These are phyloP conservation scores for Chlorella sp. DNA, from an alignment of 139 green algal genomes.

Conservation along the genomic window DNA sequence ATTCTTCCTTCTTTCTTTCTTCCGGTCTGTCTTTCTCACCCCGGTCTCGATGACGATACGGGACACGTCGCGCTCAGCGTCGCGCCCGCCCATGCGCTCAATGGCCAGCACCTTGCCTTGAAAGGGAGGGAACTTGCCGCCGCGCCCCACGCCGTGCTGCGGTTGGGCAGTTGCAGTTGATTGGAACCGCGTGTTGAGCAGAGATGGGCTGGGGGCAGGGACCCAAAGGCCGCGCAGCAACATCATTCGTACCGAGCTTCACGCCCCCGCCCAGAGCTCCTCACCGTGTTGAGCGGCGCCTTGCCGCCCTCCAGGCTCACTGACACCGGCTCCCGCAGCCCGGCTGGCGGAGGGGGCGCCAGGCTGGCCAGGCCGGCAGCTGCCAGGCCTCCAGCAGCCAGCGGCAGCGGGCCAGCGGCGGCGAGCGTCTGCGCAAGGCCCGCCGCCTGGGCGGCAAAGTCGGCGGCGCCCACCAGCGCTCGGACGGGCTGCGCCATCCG, in stretches of 20 bases:
- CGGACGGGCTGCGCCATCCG: too few species aligned
- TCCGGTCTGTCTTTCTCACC: neutral
- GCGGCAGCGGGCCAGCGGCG: neutral
- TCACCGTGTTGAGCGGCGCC: slow-evolving; percentile 4
- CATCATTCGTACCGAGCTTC: too few species aligned
- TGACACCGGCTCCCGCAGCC: neutral
- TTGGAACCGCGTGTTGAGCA: too few species aligned
- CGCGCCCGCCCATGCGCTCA: neutral
- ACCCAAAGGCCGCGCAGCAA: too few species aligned
- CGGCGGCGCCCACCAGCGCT: too few species aligned
- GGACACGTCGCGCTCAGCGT: neutral
- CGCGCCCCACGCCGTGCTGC: neutral
- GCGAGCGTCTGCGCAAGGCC: too few species aligned
- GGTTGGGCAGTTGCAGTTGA: too few species aligned
- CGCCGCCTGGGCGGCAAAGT: too few species aligned
- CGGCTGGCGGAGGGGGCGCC: neutral
- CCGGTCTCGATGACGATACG: slow-evolving; percentile 1
- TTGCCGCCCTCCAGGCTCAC: neutral
- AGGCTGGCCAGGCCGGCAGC: neutral
- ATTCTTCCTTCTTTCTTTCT: too few species aligned
- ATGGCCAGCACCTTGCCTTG: neutral
- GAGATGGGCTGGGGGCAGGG: too few species aligned
- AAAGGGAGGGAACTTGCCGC: neutral
- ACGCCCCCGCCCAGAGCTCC: too few species aligned
- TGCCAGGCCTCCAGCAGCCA: neutral